Evolutionary conservation across 2,329 filamentous ascomycete genomes (phyloP).

Genomic region (Tolypocladium pustulatum): DNA sequence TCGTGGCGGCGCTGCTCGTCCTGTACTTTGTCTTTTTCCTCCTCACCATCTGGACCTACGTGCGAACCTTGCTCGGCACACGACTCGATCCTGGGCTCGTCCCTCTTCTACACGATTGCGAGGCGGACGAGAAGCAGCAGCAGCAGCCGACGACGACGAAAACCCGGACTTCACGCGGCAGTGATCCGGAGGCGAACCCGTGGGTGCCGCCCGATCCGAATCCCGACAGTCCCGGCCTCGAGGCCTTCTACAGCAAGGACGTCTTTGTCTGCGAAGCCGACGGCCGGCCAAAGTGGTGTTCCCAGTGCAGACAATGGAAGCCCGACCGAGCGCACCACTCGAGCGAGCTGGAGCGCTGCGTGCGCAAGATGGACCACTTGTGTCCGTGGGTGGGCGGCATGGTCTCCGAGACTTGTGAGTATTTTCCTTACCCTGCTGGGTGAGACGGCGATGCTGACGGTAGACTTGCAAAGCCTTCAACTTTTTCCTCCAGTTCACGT

Average conservation of each 20-base stretch:
- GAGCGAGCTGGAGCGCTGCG: constrained; percentile 69
- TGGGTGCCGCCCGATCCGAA: constrained; percentile 31
- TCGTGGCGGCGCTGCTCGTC: constrained; percentile 59
- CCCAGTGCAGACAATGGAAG: constrained; percentile 76
- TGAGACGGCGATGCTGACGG: not conserved
- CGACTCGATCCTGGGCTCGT: constrained; percentile 63
- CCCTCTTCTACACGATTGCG: constrained; percentile 38
- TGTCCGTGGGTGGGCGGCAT: constrained; percentile 97
- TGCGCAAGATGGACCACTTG: constrained; percentile 88
- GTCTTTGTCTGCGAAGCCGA: constrained; percentile 76
- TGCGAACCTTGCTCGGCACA: constrained; percentile 60
- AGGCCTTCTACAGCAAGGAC: constrained; percentile 71
- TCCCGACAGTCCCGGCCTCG: constrained; percentile 57
- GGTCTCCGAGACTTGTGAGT: constrained; percentile 65
- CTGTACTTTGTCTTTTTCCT: constrained; percentile 65
- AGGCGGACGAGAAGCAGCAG: constrained; percentile 18
- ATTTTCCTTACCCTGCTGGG: too few species aligned
- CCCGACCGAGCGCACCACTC: constrained; percentile 82
- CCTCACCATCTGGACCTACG: constrained; percentile 55
- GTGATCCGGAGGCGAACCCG: constrained; percentile 16
- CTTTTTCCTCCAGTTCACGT: constrained; percentile 81
- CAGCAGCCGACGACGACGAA: not conserved
- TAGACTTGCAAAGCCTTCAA: constrained; percentile 54
- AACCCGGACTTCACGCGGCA: constrained; percentile 6
- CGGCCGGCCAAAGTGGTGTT: constrained; percentile 81